Percentiles rank a stretch among this genome's conserved stretches.
Conservation (phyloP, 805 yeast species). For the Barnettozyma sucrosica region DNA sequence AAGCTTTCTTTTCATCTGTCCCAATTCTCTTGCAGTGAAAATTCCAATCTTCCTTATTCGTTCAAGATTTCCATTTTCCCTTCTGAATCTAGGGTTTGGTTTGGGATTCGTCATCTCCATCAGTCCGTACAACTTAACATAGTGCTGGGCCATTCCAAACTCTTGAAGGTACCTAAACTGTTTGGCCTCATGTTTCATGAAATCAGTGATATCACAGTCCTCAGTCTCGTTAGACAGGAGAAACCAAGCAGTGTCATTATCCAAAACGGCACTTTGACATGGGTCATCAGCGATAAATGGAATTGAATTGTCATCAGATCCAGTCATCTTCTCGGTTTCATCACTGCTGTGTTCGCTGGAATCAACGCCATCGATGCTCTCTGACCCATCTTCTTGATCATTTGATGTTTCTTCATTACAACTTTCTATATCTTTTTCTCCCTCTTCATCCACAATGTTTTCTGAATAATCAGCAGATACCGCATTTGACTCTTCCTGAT, state of each 20-base stretch:
- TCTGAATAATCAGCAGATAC: neutral
- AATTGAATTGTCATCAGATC: neutral
- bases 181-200: neutral
- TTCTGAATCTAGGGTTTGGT: neutral
- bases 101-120: neutral
- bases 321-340: neutral
- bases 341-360: neutral
- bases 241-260: slow-evolving; percentile 12
- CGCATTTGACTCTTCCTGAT: neutral
- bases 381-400: neutral
- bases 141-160: neutral
- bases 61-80: neutral
- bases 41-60: neutral
- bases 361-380: neutral
- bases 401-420: neutral
- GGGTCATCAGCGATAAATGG: slow-evolving; percentile 9
- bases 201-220: slow-evolving; percentile 1
- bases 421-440: neutral
- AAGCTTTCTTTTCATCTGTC: neutral
- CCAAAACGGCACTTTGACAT: slow-evolving; percentile 7
- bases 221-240: slow-evolving; percentile 11
- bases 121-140: neutral
- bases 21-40: neutral
- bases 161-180: slow-evolving; percentile 1
- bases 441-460: neutral